phyloP scores from a whole-genome alignment of 2,329 filamentous ascomycete species.

The Fusarium paranaense region DNA sequence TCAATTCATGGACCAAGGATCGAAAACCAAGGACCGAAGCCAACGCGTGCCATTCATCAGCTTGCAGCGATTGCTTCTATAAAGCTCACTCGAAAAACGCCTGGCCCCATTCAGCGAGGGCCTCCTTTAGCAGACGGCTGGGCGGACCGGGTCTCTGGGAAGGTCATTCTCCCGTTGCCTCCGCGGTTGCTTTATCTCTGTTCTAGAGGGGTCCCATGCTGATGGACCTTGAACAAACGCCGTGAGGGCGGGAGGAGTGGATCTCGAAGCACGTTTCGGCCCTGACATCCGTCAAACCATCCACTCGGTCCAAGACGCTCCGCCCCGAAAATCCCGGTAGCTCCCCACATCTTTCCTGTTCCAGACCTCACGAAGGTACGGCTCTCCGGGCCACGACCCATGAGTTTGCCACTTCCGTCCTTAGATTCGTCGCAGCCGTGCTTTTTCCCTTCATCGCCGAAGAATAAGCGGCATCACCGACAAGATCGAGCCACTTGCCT shows the following conservation, averaged over 20 bases:
- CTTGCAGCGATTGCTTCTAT: slow-evolving; percentile 33
- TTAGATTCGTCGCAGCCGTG: not conserved
- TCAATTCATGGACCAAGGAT: slow-evolving; percentile 8
- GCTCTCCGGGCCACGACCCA: slow-evolving; percentile 38
- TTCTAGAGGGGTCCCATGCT: slow-evolving; percentile 16
- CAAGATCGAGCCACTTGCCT: not conserved
- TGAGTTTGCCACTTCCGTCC: not conserved
- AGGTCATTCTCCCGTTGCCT: slow-evolving; percentile 24
- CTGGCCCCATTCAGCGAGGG: slow-evolving; percentile 14
- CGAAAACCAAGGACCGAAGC: slow-evolving; percentile 9
- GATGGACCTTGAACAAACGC: slow-evolving; percentile 16
- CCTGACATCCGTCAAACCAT: slow-evolving; percentile 43
- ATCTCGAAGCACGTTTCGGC: slow-evolving; percentile 40
- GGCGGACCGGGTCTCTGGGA: slow-evolving; percentile 40
- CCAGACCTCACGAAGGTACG: slow-evolving; percentile 33
- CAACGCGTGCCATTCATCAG: slow-evolving; percentile 12
- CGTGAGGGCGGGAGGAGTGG: slow-evolving; percentile 32
- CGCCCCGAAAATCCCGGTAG: slow-evolving; percentile 45
- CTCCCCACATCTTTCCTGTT: slow-evolving; percentile 39
- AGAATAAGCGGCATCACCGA: slow-evolving; percentile 5
- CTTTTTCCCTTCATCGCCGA: not conserved
- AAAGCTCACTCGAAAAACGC: slow-evolving; percentile 19
- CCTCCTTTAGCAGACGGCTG: slow-evolving; percentile 34
- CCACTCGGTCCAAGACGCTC: slow-evolving; percentile 31
- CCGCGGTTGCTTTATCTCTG: slow-evolving; percentile 27